A percentile compares a stretch with the other conserved stretches of the same genome.
Conservation (phyloP, 345 rosid genomes). For the Citrus trifoliata region DNA sequence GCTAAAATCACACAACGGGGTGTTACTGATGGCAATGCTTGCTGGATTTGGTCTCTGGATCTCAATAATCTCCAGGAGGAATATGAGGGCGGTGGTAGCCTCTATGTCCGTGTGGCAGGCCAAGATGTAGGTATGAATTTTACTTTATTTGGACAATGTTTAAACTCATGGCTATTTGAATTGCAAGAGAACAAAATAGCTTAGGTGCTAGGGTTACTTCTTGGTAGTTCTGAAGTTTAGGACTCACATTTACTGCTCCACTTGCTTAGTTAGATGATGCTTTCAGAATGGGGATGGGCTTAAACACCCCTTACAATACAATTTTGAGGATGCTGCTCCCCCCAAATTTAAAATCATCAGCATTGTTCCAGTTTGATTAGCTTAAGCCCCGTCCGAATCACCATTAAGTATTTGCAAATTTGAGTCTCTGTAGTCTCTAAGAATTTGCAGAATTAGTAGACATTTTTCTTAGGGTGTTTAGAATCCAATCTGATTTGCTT, state of each 20-base stretch:
- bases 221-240: neutral
- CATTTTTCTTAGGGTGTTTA: neutral
- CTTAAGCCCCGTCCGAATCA: neutral
- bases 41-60: constrained; percentile 61
- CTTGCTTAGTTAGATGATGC: neutral
- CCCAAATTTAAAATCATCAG: neutral
- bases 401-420: neutral
- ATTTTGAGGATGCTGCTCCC: neutral
- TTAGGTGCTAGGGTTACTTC: neutral
- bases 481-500: too few species aligned
- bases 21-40: constrained; percentile 17
- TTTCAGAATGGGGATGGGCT: neutral
- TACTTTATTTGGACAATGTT: neutral
- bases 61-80: constrained; percentile 54
- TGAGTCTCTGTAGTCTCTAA: neutral
- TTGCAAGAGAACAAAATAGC: neutral
- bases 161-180: constrained; percentile 1
- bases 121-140: constrained; percentile 42
- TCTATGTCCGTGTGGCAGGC: constrained; percentile 41
- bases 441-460: neutral
- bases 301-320: neutral
- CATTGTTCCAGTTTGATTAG: neutral
- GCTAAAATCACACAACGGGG: constrained; percentile 12
- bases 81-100: constrained; percentile 31
- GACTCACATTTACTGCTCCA: neutral